These are phyloP conservation scores for Halophytophthora polymorphica DNA, from an alignment of 352 stramenopile species.

Conservation along the genomic window DNA sequence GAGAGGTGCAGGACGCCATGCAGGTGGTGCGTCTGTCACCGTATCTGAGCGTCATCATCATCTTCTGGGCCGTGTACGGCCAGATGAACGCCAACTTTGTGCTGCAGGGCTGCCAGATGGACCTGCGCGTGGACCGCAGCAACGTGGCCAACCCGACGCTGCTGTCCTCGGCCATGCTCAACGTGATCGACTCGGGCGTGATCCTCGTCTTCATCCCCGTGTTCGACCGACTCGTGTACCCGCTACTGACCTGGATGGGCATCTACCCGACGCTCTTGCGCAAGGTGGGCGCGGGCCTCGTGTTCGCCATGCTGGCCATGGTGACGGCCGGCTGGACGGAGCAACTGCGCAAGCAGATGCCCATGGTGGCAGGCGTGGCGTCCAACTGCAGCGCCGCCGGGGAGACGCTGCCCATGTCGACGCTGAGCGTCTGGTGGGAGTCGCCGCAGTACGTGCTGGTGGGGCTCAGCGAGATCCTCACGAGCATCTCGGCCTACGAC, in stretches of 20 bases:
- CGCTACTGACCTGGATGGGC: constrained; percentile 53
- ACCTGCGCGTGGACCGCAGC: constrained; percentile 59
- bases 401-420: constrained; percentile 70
- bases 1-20: constrained; percentile 65
- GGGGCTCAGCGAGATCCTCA: constrained; percentile 87
- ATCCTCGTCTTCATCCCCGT: constrained; percentile 91
- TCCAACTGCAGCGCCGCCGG: constrained; percentile 74
- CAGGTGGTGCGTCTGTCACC: constrained; percentile 80
- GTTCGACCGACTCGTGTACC: constrained; percentile 85
- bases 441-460: constrained; percentile 90
- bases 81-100: constrained; percentile 86
- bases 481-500: constrained; percentile 87
- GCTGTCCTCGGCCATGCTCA: constrained; percentile 85
- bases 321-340: constrained; percentile 65
- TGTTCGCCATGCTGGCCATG: constrained; percentile 82
- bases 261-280: constrained; percentile 76
- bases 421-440: constrained; percentile 89
- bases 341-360: constrained; percentile 60
- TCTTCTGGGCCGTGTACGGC: constrained; percentile 85
- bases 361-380: constrained; percentile 39
- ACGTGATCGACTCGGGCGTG: constrained; percentile 82
- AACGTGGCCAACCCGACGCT: constrained; percentile 36
- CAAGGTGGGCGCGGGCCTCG: constrained; percentile 86
- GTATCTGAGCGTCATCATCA: constrained; percentile 81
- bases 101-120: constrained; percentile 89